Evolutionary conservation across 2,329 filamentous ascomycete species (phyloP), one percentile per base, ranked within the genome.

Genomic region (Sclerotinia trifoliorum): DNA sequence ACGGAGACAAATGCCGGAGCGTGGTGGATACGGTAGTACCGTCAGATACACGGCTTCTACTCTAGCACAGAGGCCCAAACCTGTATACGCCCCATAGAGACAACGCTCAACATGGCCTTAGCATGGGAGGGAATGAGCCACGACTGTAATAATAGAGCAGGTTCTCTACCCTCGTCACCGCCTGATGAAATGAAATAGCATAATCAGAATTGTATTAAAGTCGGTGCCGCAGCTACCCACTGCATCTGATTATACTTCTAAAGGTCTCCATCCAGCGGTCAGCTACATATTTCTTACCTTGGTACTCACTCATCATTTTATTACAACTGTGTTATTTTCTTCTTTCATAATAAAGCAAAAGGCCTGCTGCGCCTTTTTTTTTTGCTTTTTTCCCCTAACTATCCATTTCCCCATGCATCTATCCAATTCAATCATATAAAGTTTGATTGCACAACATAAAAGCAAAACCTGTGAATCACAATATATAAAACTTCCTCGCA

Each of bases 1-100:
- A 70, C 70, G 70, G 71, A 69, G 68, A 49, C 70, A 72, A 71
- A 65, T 71, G 71, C 72, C 71, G 72, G 70, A 67, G 66, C 61
- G 65, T 65, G 67, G 65, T 52, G 48, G 56, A 44, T 62, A 67
- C 65, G 65, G 67, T 69, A 69, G 66, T 70, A 57, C 70, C 70
- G 68, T 72, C 54, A 71, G 68, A 72, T 70, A 71, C 71, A 70
- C 65, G 62, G 68, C 63, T 60, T 65, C 66, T 65, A 62, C 55
- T 65, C 66, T 65, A 62, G 65, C 65, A 62, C 48, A 24, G 26
- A 67, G 56, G 65, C 65, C 65, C 56, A 62, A 67, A 67, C 65
- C 65, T 49, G 49, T 62, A 57, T 62, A 42, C 48, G 65, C 65
- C 46, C 65, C 65, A 61, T 62, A 62, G 32, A 35, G 55, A 66